Evolutionary conservation across 2,329 filamentous ascomycete genomes (phyloP).

Genomic region (Aureobasidium sp.): DNA sequence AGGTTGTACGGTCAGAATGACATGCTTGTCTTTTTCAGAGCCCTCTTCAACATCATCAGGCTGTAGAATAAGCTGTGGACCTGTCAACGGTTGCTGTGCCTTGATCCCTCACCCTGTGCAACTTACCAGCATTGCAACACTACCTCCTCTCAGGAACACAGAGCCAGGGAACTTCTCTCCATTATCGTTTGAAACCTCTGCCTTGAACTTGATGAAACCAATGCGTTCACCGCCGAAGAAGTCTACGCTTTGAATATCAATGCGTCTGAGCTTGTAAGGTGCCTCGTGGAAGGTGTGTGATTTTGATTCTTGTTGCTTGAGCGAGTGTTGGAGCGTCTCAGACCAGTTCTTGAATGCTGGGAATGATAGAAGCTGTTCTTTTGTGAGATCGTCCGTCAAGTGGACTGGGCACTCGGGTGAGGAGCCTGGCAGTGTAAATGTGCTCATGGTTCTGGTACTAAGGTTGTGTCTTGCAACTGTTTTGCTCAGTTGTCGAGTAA

Average conservation of each 20-base stretch:
- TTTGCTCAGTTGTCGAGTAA: neutral
- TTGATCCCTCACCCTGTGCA: neutral
- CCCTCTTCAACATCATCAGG: conserved; percentile 37
- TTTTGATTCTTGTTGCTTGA: conserved; percentile 36
- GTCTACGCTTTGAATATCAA: conserved; percentile 47
- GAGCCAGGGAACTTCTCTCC: conserved; percentile 46
- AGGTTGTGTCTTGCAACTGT: neutral
- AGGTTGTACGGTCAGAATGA: conserved; percentile 48
- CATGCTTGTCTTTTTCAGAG: conserved; percentile 38
- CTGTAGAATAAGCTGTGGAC: conserved; percentile 43
- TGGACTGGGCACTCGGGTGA: conserved; percentile 31
- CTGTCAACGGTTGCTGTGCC: neutral
- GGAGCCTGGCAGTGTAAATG: conserved; percentile 31
- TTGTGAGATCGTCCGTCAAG: conserved; percentile 33
- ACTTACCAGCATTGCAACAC: conserved; percentile 47
- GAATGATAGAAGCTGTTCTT: conserved; percentile 40
- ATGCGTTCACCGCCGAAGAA: conserved; percentile 40
- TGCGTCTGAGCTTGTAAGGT: conserved; percentile 43
- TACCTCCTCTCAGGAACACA: conserved; percentile 50
- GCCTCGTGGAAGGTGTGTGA: conserved; percentile 42
- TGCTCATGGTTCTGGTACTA: conserved; percentile 27
- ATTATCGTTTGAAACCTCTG: conserved; percentile 42
- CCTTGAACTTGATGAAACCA: conserved; percentile 49
- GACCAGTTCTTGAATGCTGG: conserved; percentile 49
- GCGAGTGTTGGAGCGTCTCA: conserved; percentile 38